A percentile compares a stretch with the other conserved stretches of the same genome.
These are phyloP conservation scores for Oropetium thomaeum DNA, from an alignment of 176 grass and related monocot species.

Conservation along the genomic window DNA sequence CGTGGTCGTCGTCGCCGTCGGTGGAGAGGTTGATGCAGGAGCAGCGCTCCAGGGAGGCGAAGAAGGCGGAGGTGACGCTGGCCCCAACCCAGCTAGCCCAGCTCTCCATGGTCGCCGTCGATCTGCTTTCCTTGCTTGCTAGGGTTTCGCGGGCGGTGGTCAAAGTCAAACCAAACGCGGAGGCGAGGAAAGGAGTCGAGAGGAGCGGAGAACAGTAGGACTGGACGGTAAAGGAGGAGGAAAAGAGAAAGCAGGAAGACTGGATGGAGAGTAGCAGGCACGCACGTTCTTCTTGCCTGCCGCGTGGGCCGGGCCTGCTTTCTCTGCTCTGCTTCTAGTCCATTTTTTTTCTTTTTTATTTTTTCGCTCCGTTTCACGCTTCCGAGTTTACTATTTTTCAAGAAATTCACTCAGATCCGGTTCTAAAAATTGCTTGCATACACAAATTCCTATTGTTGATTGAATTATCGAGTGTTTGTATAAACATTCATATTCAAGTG, in stretches of 20 bases:
- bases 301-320: neutral
- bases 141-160: constrained; percentile 15
- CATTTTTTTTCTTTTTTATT: too few species aligned
- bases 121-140: neutral
- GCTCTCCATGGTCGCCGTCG: constrained; percentile 43
- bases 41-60: constrained; percentile 83
- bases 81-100: constrained; percentile 52
- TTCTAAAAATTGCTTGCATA: neutral
- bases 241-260: neutral
- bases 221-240: too few species aligned
- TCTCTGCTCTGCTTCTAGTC: neutral
- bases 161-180: neutral
- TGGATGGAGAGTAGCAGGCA: neutral
- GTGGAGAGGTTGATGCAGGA: constrained; percentile 89
- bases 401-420: neutral
- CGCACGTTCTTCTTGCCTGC: neutral
- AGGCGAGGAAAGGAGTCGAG: neutral
- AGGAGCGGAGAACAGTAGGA: neutral
- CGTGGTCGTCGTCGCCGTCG: constrained; percentile 50
- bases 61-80: constrained; percentile 75
- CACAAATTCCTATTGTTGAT: neutral
- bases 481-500: neutral
- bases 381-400: neutral
- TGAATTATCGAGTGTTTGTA: neutral
- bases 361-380: neutral